Evolutionary conservation across 805 yeast genomes (phyloP).

Genomic region (Sungouiozyma intestinalis): DNA sequence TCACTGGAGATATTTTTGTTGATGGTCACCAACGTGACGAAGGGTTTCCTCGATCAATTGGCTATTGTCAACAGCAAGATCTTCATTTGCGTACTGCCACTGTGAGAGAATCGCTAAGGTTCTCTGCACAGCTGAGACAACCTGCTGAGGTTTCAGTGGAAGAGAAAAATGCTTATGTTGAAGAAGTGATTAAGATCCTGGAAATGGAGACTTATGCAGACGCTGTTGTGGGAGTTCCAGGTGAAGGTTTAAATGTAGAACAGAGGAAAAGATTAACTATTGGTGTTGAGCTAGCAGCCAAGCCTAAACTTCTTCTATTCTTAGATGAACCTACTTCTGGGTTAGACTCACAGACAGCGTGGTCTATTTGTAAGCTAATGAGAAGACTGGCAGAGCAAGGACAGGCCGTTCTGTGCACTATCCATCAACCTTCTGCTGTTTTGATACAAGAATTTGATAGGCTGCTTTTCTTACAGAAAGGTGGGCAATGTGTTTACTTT

Average conservation of each 20-base stretch:
- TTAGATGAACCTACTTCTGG: constrained; percentile 65
- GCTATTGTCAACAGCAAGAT: constrained; percentile 73
- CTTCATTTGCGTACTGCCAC: constrained; percentile 55
- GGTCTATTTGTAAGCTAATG: constrained; percentile 54
- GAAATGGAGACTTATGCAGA: constrained; percentile 59
- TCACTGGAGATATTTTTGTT: constrained; percentile 56
- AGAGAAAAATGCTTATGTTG: constrained; percentile 59
- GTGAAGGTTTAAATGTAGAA: constrained; percentile 57
- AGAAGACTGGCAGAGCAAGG: constrained; percentile 49
- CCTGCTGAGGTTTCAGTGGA: constrained; percentile 38
- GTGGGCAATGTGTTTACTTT: constrained; percentile 67
- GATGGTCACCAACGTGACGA: constrained; percentile 51
- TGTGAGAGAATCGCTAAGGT: constrained; percentile 60
- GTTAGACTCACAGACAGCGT: constrained; percentile 57
- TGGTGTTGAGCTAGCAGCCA: constrained; percentile 59
- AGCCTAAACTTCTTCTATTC: constrained; percentile 49
- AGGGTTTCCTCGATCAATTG: constrained; percentile 53
- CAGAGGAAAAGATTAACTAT: constrained; percentile 53
- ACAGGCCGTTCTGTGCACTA: constrained; percentile 61
- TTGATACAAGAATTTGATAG: constrained; percentile 71
- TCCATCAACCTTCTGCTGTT: constrained; percentile 80
- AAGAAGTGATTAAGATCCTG: constrained; percentile 48
- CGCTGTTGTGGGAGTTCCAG: constrained; percentile 65
- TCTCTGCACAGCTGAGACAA: constrained; percentile 60
- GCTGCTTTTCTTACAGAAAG: constrained; percentile 54